phyloP scores from a whole-genome alignment of 2,329 filamentous ascomycete species.

The Diaporthe caulivora region DNA sequence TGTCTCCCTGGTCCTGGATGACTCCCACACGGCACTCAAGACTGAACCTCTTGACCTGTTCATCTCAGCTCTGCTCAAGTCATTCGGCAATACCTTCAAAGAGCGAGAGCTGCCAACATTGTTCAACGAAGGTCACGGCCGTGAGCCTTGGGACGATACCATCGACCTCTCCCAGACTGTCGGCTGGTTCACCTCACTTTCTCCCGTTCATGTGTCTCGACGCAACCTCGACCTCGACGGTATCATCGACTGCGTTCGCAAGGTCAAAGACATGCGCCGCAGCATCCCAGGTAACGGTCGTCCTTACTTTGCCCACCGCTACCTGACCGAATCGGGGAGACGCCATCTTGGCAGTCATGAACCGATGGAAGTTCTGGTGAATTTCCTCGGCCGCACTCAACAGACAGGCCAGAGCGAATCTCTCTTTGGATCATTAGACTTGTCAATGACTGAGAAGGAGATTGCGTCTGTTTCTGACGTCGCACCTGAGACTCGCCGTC shows the following conservation, averaged over 20 bases:
- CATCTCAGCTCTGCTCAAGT: slow-evolving; percentile 6
- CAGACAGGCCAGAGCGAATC: background rate
- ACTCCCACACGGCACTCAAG: slow-evolving; percentile 9
- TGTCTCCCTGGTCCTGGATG: background rate
- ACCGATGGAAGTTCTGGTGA: background rate
- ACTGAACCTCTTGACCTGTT: background rate
- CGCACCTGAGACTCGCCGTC: slow-evolving; percentile 7
- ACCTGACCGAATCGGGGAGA: slow-evolving; percentile 5
- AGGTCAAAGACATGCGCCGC: slow-evolving; percentile 13
- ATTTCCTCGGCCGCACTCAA: slow-evolving; percentile 18
- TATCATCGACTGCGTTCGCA: background rate
- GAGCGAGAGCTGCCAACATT: background rate
- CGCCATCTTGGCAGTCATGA: background rate
- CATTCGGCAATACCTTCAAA: background rate
- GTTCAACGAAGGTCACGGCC: slow-evolving; percentile 14
- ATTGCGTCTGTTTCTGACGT: background rate
- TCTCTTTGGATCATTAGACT: background rate
- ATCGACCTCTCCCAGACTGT: background rate
- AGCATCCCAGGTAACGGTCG: slow-evolving; percentile 1
- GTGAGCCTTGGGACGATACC: slow-evolving; percentile 5
- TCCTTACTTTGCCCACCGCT: slow-evolving; percentile 8
- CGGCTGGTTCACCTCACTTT: slow-evolving; percentile 19
- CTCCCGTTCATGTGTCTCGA: slow-evolving; percentile 1
- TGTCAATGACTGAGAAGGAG: background rate
- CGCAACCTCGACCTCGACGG: background rate